Base-by-base conservation (phyloP, 768 basidiomycete genomes). In the Kwoniella botswanensis region DNA sequence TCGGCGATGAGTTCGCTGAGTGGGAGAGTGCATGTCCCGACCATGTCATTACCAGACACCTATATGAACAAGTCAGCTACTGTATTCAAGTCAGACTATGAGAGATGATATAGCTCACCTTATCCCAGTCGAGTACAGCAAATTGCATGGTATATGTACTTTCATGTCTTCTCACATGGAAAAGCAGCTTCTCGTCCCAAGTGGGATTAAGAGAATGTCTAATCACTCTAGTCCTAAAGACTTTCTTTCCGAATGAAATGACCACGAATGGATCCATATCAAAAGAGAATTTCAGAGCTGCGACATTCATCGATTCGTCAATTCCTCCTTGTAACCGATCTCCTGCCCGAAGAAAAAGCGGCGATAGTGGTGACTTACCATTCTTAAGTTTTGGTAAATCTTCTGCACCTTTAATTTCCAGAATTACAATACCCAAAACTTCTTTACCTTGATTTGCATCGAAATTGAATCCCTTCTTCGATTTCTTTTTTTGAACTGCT, bases 221-320 rank as follows among this genome's bases (percentile, higher is more conserved):
- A 52, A 84, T 79, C 56, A 83, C 82, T 46, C 84, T 67, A 0
- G 95, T 98, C 2, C 95, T 88, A 85, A 98, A 98, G 4, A 98
- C 93, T 82, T 97, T 98, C 86, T 94, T 95, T 41, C 95, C 93
- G 73, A 99, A 99, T 3, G 93, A 93, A 73, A 95, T 88, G 71
- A 99, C 94, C 24, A 93, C 92, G 79, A 98, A 98, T 0, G 95
- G 94, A 77, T 98, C 94, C 94, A 98, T 97, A 81, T 98, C 95
- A 88, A 77, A 80, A 2, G 74, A 70, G 13, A 80, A 70, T 46
- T 74, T 70, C 35, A 82, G 57, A n/a, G 82, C 83, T 80, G 62
- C 22, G 43, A 18, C 1, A 10, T 21, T 22, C 46, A 56, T 59
- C 17, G 43, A 26, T 63, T 7, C 56, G 41, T 29, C 13, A 17